These are phyloP conservation scores for Daldinia grandis DNA, from an alignment of 495 filamentous ascomycete species.

Conservation along the genomic window DNA sequence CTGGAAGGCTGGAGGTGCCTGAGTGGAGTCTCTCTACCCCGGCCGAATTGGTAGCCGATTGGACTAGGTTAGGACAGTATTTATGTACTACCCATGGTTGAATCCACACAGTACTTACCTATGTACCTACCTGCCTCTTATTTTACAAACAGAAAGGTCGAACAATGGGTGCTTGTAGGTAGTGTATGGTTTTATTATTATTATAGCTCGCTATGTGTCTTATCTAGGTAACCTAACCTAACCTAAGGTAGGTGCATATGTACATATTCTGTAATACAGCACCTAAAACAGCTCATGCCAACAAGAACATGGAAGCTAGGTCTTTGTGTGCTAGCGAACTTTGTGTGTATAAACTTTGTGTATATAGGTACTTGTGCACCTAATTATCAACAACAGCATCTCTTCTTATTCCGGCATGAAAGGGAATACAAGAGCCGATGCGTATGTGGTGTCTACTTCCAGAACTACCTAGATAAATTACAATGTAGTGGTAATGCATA, in stretches of 20 bases:
- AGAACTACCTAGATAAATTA: background rate
- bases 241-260: background rate
- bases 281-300: background rate
- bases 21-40: conserved; percentile 16
- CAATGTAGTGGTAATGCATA: background rate
- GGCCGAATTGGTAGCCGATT: conserved; percentile 35
- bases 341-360: too few species aligned
- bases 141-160: background rate
- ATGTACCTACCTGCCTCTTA: background rate
- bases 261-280: background rate
- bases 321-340: background rate
- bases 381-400: background rate
- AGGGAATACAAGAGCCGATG: background rate
- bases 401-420: background rate
- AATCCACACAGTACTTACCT: conserved; percentile 4
- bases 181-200: background rate
- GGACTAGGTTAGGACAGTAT: background rate
- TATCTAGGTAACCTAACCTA: background rate
- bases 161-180: background rate
- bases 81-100: background rate
- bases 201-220: background rate
- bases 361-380: background rate
- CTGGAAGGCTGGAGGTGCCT: conserved; percentile 18
- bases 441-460: background rate
- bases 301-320: background rate